A percentile compares a stretch with the other conserved stretches of the same genome.
Conservation (phyloP, 331 rosid genomes). For the Acacia pycnantha region DNA sequence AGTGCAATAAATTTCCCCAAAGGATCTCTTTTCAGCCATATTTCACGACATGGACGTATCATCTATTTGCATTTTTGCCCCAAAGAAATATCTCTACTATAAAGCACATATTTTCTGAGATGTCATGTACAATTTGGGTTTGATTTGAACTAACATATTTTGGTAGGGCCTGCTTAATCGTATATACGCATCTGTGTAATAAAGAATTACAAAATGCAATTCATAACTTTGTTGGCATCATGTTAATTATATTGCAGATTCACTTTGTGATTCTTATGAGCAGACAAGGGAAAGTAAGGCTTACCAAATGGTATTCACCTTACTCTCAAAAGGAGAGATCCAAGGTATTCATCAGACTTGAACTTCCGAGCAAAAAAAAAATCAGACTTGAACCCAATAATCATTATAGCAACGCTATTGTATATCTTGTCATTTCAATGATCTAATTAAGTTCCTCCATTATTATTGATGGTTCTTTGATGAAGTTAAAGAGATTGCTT, state of each 20-base stretch:
- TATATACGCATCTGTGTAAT: neutral
- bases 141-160: conserved; percentile 5
- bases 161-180: neutral
- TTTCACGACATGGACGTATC: neutral
- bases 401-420: neutral
- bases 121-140: neutral
- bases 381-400: conserved; percentile 5
- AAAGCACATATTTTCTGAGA: neutral
- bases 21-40: neutral
- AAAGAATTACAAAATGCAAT: neutral
- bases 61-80: neutral
- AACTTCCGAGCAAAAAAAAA: no score
- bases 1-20: neutral
- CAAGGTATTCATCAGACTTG: conserved; percentile 53
- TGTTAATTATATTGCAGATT: conserved; percentile 37
- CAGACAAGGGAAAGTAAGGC: conserved; percentile 67
- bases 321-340: conserved; percentile 86
- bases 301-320: conserved; percentile 75
- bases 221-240: neutral
- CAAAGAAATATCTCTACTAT: neutral
- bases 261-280: conserved; percentile 60
- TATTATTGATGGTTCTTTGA: neutral
- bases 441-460: neutral
- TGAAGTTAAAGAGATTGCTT: neutral
- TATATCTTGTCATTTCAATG: neutral